Conservation (phyloP, 305 asterid genomes). For the Plantago coronopus region DNA sequence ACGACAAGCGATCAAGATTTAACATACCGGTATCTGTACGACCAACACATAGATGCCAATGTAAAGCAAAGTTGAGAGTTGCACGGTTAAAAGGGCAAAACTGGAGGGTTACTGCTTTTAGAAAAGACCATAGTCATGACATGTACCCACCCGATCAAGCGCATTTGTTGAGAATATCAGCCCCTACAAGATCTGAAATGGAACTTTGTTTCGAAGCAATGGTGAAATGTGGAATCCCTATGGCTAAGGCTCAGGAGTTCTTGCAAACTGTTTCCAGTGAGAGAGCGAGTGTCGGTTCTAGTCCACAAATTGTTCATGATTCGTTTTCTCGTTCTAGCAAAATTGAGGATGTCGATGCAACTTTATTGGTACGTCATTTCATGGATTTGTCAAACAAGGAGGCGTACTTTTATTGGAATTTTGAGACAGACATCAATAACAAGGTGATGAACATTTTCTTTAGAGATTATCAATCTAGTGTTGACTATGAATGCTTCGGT, state of each 20-base stretch:
- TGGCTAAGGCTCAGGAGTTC: neutral
- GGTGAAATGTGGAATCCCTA: neutral
- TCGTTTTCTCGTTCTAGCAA: neutral
- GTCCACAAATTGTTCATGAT: neutral
- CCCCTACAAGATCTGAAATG: neutral
- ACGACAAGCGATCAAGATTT: neutral
- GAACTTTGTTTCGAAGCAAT: neutral
- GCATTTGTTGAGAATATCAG: neutral
- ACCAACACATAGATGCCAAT: neutral
- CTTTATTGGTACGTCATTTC: neutral
- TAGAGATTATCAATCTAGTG: neutral
- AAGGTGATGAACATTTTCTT: conserved; percentile 4
- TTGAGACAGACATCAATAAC: neutral
- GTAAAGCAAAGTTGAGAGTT: conserved; percentile 2
- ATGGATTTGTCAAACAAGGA: neutral
- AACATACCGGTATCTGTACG: neutral
- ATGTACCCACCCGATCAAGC: neutral
- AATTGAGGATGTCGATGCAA: neutral
- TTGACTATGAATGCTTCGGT: conserved; percentile 3
- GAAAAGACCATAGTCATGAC: neutral
- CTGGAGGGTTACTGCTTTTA: neutral
- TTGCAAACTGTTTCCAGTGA: neutral
- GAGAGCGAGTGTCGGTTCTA: neutral
- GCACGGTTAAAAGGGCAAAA: neutral
- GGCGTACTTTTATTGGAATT: conserved; percentile 7